phyloP scores from a whole-genome alignment of 2,329 filamentous ascomycete species.

The Nemania diffusa region DNA sequence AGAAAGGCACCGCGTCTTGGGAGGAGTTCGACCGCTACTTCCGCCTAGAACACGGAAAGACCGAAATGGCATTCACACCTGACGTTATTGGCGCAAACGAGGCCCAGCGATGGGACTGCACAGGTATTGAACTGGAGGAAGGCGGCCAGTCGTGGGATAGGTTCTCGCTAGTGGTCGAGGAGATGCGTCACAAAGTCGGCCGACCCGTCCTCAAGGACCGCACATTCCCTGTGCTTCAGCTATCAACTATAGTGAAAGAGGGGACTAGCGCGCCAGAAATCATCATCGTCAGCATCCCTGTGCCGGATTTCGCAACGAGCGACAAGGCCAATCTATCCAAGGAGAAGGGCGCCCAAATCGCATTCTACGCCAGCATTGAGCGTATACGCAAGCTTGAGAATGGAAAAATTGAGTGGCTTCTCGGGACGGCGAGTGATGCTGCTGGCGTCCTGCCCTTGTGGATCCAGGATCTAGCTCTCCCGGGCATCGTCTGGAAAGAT shows the following conservation, averaged over 20 bases:
- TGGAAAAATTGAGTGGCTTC: conserved; percentile 74
- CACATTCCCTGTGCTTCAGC: conserved; percentile 73
- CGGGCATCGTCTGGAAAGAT: conserved; percentile 74
- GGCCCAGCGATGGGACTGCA: conserved; percentile 60
- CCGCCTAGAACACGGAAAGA: conserved; percentile 65
- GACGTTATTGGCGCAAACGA: conserved; percentile 60
- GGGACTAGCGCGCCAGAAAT: conserved; percentile 55
- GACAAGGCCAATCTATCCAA: conserved; percentile 48
- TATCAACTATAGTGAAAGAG: conserved; percentile 60
- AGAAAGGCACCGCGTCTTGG: conserved; percentile 67
- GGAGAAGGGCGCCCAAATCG: conserved; percentile 63
- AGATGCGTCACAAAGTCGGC: conserved; percentile 73
- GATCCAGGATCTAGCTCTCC: conserved; percentile 72
- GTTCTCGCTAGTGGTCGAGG: conserved; percentile 64
- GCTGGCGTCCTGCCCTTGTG: conserved; percentile 72
- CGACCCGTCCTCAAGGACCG: conserved; percentile 69
- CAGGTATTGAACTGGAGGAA: conserved; percentile 53
- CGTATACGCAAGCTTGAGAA: conserved; percentile 59
- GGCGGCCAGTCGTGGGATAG: conserved; percentile 57
- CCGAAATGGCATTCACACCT: conserved; percentile 69
- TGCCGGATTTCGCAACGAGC: conserved; percentile 55
- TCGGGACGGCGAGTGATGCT: conserved; percentile 80
- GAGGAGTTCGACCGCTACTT: conserved; percentile 70
- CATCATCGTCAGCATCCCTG: conserved; percentile 66
- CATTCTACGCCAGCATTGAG: conserved; percentile 74